A percentile compares a stretch with the other conserved stretches of the same genome.
These are phyloP conservation scores for Cucurbita maxima DNA, from an alignment of 306 rosid genomes.

Conservation along the genomic window DNA sequence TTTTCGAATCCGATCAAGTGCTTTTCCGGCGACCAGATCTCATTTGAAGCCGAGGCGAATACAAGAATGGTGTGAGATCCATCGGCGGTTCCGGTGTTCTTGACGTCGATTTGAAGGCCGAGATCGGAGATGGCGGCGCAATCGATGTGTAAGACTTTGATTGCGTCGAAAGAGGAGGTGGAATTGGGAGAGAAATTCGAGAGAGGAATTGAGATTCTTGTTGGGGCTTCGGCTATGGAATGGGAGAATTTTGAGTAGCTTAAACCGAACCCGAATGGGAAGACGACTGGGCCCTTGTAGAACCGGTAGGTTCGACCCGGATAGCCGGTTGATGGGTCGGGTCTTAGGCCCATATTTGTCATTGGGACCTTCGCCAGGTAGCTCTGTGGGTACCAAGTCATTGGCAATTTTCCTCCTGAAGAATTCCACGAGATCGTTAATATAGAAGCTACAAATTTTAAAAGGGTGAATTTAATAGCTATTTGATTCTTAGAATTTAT, in stretches of 20 bases:
- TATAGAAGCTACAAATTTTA: too few relatives aligned
- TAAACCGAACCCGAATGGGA: conserved; percentile 65
- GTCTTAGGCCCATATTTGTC: conserved; percentile 69
- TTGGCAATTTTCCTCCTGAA: conserved; percentile 42
- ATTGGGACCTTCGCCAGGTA: conserved; percentile 49
- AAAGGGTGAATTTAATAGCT: too few relatives aligned
- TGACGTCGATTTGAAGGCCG: conserved; percentile 32
- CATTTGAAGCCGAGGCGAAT: conserved; percentile 39
- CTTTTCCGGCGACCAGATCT: conserved; percentile 23
- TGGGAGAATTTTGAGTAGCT: conserved; percentile 54
- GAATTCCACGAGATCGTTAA: not conserved
- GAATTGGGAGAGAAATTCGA: conserved; percentile 24
- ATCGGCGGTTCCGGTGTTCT: conserved; percentile 52
- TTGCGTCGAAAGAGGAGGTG: conserved; percentile 10
- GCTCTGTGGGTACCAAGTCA: conserved; percentile 83
- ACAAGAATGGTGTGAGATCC: conserved; percentile 59
- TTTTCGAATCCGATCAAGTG: conserved; percentile 52
- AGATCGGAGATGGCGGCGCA: conserved; percentile 23
- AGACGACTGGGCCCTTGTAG: conserved; percentile 81
- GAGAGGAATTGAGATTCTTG: conserved; percentile 18
- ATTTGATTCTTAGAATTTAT: too few relatives aligned
- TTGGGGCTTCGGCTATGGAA: conserved; percentile 31
- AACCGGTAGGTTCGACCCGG: conserved; percentile 90
- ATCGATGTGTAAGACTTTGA: conserved; percentile 33
- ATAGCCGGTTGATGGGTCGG: conserved; percentile 50